Conservation (phyloP, 345 rosid species). For the Eucalyptus leucophloia region DNA sequence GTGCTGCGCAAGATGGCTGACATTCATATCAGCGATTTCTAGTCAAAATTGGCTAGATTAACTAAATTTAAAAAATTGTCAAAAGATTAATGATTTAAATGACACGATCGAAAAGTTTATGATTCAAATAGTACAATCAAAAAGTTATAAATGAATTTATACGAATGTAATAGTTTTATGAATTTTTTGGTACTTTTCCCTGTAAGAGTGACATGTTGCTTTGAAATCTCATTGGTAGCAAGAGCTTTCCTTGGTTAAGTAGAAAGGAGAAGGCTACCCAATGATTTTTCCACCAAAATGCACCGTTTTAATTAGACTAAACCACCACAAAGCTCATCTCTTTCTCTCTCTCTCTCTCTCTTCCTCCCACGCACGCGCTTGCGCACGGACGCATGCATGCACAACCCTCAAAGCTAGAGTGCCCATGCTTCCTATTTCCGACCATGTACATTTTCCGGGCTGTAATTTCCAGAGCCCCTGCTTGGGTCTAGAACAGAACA, state of each 20-base stretch:
- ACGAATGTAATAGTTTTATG: too few species aligned
- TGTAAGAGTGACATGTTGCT: not conserved
- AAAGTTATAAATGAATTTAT: not conserved
- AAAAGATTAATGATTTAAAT: too few species aligned
- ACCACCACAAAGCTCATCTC: not conserved
- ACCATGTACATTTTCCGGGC: not conserved
- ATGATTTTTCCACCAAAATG: not conserved
- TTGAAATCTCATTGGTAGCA: not conserved
- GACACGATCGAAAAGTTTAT: too few species aligned
- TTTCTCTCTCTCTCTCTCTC: too few species aligned
- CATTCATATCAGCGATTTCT: fast-evolving
- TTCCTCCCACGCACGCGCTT: too few species aligned
- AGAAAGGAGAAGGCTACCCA: not conserved
- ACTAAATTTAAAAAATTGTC: not conserved
- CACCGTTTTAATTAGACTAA: too few species aligned
- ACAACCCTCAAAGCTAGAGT: not conserved
- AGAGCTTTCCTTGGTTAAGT: not conserved
- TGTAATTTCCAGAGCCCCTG: not conserved
- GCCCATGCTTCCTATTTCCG: not conserved
- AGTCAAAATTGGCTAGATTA: too few species aligned
- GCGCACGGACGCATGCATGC: not conserved
- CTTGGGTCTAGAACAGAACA: not conserved
- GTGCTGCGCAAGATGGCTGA: fast-evolving
- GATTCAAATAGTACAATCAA: too few species aligned
- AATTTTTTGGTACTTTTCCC: not conserved